These are phyloP conservation scores for Hygrocybe punicea DNA, from an alignment of 768 basidiomycete species.

Conservation along the genomic window DNA sequence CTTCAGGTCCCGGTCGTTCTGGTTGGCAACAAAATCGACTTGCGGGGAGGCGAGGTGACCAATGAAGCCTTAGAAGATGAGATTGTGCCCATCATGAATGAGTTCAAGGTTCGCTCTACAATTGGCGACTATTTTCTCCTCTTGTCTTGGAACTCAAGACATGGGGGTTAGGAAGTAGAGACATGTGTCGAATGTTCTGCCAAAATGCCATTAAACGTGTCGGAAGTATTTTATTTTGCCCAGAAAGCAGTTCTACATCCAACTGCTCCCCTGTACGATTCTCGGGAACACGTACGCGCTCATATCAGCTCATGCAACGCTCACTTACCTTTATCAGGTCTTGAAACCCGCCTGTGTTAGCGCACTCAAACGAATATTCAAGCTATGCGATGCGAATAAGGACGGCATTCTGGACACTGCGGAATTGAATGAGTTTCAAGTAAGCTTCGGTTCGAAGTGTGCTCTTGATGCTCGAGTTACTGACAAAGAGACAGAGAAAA, in stretches of 20 bases:
- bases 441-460: slow-evolving; percentile 31
- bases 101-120: slow-evolving; percentile 76
- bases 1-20: slow-evolving; percentile 89
- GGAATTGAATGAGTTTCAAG: slow-evolving; percentile 97
- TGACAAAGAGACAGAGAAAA: slow-evolving; percentile 58
- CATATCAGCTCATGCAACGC: slow-evolving; percentile 5
- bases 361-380: slow-evolving; percentile 91
- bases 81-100: slow-evolving; percentile 95
- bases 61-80: slow-evolving; percentile 93
- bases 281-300: slow-evolving; percentile 78
- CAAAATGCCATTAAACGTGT: slow-evolving; percentile 83
- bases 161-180: slow-evolving; percentile 78
- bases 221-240: slow-evolving; percentile 97
- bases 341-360: slow-evolving; percentile 89
- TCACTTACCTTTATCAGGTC: slow-evolving; percentile 46
- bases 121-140: neutral
- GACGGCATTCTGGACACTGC: slow-evolving; percentile 86
- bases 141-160: slow-evolving; percentile 7
- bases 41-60: slow-evolving; percentile 88
- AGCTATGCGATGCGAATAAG: slow-evolving; percentile 91
- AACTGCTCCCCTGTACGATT: slow-evolving; percentile 95
- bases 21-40: slow-evolving; percentile 97
- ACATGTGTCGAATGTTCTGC: slow-evolving; percentile 98
- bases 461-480: neutral
- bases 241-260: slow-evolving; percentile 97